A percentile compares a stretch with the other conserved stretches of the same genome.
Evolutionary conservation across 208 protist species (phyloP).

Genomic region (Trypanosoma platydactyli): DNA sequence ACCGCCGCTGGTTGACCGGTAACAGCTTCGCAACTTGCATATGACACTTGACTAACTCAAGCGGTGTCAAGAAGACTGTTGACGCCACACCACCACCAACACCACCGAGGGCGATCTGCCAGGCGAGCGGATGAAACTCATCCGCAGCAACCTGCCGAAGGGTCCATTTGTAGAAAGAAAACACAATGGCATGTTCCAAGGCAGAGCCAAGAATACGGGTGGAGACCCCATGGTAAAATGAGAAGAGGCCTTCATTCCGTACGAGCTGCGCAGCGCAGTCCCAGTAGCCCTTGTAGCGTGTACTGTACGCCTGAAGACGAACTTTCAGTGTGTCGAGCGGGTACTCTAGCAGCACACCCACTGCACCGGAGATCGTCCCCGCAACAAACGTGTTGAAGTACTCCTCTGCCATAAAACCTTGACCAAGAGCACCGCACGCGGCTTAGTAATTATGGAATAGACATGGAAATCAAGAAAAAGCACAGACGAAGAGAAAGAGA

Average conservation of each 20-base stretch:
- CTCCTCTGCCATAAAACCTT: conserved; percentile 16
- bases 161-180: conserved; percentile 76
- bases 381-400: conserved; percentile 43
- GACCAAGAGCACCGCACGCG: not conserved
- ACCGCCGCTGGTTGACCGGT: conserved; percentile 21
- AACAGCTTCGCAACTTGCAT: conserved; percentile 69
- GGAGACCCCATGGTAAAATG: conserved; percentile 79
- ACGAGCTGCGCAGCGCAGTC: conserved; percentile 55
- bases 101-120: conserved; percentile 59
- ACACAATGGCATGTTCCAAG: conserved; percentile 81
- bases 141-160: conserved; percentile 48
- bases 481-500: conserved; percentile 8
- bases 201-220: conserved; percentile 63
- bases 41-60: conserved; percentile 86
- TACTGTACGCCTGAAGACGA: conserved; percentile 66
- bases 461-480: too few relatives aligned
- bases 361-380: conserved; percentile 63
- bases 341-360: conserved; percentile 80
- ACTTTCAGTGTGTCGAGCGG: conserved; percentile 92
- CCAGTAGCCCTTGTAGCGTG: conserved; percentile 49
- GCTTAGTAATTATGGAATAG: not conserved
- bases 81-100: conserved; percentile 63
- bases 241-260: conserved; percentile 53
- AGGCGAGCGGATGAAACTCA: conserved; percentile 35
- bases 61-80: conserved; percentile 68